Conservation (phyloP, 805 yeast genomes). For the Starmerella etchellsii region DNA sequence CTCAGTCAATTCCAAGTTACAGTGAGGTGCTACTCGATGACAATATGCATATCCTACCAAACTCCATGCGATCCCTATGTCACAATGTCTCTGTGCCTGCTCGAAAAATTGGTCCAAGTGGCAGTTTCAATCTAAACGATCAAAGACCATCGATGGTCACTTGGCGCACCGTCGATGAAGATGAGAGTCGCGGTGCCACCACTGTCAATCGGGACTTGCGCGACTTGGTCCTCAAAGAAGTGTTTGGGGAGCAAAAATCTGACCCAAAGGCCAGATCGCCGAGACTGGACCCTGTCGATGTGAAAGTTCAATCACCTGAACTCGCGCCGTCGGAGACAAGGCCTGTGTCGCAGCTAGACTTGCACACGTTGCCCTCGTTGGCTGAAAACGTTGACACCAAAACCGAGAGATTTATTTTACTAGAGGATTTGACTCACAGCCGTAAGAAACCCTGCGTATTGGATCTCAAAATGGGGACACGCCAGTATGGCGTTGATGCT, state of each 20-base stretch:
- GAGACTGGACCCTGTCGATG: too few relatives aligned
- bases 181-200: conserved; percentile 38
- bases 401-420: conserved; percentile 66
- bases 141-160: conserved; percentile 21
- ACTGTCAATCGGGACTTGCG: conserved; percentile 57
- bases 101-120: conserved; percentile 13
- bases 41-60: conserved; percentile 83
- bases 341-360: background rate
- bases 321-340: background rate
- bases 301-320: too few relatives aligned
- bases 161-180: conserved; percentile 12
- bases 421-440: conserved; percentile 82
- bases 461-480: conserved; percentile 94
- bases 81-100: background rate
- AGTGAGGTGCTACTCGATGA: conserved; percentile 80
- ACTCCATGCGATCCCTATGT: conserved; percentile 34
- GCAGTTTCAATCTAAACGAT: conserved; percentile 18
- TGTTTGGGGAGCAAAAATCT: conserved; percentile 39
- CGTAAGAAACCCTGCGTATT: conserved; percentile 79
- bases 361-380: background rate
- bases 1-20: conserved; percentile 31
- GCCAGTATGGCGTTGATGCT: conserved; percentile 97
- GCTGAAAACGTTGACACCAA: conserved; percentile 32
- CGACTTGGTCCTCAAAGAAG: conserved; percentile 60
- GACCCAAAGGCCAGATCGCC: background rate